A percentile compares a stretch with the other conserved stretches of the same genome.
Conservation (phyloP, 2,329 filamentous ascomycete genomes). For the Sporothrix luriei region DNA sequence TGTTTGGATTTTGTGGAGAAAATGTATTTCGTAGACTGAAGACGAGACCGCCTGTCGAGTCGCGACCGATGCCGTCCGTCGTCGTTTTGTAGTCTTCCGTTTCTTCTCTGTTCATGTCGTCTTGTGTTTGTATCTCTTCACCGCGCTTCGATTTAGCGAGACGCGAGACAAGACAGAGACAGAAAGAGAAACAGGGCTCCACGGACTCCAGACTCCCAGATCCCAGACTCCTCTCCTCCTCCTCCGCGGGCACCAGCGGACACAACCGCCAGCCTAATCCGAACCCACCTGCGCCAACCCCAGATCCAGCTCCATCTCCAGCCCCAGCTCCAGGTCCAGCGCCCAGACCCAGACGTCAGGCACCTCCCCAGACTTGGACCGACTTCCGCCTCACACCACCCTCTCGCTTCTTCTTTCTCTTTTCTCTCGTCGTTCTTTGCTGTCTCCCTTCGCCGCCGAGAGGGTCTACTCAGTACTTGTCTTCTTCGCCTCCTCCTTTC, state of each 20-base stretch:
- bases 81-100: not conserved
- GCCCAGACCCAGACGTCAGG: not conserved
- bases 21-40: not conserved
- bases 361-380: not conserved
- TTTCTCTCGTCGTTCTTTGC: no score
- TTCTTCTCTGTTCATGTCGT: not conserved
- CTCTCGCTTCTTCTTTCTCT: not conserved
- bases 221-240: not conserved
- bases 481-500: not conserved
- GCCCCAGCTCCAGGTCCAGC: not conserved
- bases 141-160: not conserved
- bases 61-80: not conserved
- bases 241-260: not conserved
- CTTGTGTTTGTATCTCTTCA: not conserved
- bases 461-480: no score
- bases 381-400: slow-evolving; percentile 18
- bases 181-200: not conserved
- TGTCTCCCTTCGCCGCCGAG: no score
- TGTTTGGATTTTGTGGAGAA: slow-evolving; percentile 34
- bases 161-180: not conserved
- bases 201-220: no score
- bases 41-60: slow-evolving; percentile 9
- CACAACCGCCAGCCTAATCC: not conserved
- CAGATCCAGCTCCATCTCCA: slow-evolving; percentile 7
- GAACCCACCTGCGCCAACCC: not conserved